Evolutionary conservation across 1,139 yeast species (phyloP).

Genomic region (Meyerozyma elateridarum): DNA sequence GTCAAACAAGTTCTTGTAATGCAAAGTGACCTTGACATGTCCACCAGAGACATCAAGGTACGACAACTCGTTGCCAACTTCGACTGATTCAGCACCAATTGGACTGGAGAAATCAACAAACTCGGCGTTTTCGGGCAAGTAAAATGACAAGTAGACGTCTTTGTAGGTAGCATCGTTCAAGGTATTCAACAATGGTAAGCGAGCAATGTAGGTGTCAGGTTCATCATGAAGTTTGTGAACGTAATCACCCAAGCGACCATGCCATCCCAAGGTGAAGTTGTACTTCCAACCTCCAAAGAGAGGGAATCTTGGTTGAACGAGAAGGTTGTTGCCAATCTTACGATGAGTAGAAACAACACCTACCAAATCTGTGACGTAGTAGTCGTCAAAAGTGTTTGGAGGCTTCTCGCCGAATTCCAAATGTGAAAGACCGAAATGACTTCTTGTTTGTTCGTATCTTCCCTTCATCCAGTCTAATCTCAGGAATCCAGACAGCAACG

Average conservation of each 20-base stretch:
- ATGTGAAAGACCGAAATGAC: constrained; percentile 48
- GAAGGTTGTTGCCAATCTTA: constrained; percentile 43
- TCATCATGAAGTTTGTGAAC: constrained; percentile 38
- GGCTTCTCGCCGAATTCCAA: constrained; percentile 51
- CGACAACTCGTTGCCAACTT: constrained; percentile 46
- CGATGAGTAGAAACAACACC: constrained; percentile 90
- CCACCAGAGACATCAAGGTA: constrained; percentile 78
- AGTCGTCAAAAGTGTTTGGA: constrained; percentile 47
- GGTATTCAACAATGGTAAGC: constrained; percentile 71
- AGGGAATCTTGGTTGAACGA: constrained; percentile 85
- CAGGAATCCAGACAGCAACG: constrained; percentile 63
- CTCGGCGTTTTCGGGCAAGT: constrained; percentile 86
- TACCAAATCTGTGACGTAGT: constrained; percentile 80
- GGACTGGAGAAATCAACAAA: constrained; percentile 58
- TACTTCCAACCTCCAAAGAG: constrained; percentile 95
- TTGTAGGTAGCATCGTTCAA: constrained; percentile 67
- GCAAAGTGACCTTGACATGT: constrained; percentile 69
- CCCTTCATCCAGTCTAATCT: constrained; percentile 71
- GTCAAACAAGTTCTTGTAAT: constrained; percentile 63
- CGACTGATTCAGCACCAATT: constrained; percentile 34
- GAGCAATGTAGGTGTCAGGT: constrained; percentile 55
- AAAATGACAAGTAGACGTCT: constrained; percentile 54
- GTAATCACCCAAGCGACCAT: constrained; percentile 50
- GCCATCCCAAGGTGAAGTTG: constrained; percentile 94
- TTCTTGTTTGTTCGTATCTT: constrained; percentile 35